Evolutionary conservation across 441 rosid species (phyloP), one percentile per base, ranked within the genome.

Genomic region (Gossypium aridum): DNA sequence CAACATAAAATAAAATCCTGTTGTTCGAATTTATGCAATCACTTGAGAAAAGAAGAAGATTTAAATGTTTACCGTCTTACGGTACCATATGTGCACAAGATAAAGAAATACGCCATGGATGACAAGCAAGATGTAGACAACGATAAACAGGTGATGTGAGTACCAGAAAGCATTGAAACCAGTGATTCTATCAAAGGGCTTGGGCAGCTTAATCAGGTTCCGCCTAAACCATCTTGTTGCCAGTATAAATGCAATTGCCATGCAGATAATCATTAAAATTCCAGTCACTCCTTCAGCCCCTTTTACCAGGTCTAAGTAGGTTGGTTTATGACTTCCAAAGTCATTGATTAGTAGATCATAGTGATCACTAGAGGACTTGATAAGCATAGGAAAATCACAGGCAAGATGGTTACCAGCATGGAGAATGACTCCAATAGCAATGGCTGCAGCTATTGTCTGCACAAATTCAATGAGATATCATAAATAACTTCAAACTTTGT

Each of bases 141-240:
- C 4, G 20, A 90, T 75, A 72, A 88, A 87, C 9, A 90, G 77
- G 80, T 90, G 92, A 80, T 90, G 94, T 39, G 94, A 90, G 81
- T 90, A 90, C 94, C 94, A 90, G 70, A 90, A 90, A 51, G 94
- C 90, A 56, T 90, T 90, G 81, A 84, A 90, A 64, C 94, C 94
- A 4, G 94, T 90, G 70, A 88, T 73, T 77, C 88, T 87, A 65
- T 90, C 92, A 51, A 90, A 90, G 22, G 94, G 92, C 79, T 85
- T 88, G 1, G 92, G 94, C 26, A 88, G 84, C 79, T 85, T 86
- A 65, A 88, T 85, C 2, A 80, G 85, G 77, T 83, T 90, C 26
- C 89, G 78, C 68, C 94, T 80, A 77, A 85, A 85, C 87, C 86
- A 82, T 61, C 80, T 68, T 56, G 89, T 88, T 6, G 94, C 94